Conservation (phyloP, 306 rosid species). For the Castanea crenata region DNA sequence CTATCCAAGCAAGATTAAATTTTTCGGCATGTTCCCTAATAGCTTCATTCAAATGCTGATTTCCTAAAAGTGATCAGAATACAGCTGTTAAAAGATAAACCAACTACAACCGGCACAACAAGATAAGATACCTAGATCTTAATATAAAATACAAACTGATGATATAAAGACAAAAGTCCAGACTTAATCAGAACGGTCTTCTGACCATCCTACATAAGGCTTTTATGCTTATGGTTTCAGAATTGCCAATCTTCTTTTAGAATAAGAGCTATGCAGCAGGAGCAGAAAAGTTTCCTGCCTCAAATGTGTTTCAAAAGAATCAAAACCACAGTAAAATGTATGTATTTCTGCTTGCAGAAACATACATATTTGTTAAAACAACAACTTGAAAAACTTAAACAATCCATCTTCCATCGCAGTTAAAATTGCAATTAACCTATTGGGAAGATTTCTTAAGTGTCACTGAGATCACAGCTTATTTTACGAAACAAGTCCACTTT, state of each 20-base stretch:
- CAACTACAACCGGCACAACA: background rate
- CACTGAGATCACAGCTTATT: background rate
- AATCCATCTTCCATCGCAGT: background rate
- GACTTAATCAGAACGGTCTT: background rate
- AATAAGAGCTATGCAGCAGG: background rate
- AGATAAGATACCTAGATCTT: background rate
- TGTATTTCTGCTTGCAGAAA: background rate
- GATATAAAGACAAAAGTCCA: background rate
- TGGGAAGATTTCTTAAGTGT: background rate
- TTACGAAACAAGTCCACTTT: background rate
- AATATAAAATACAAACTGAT: background rate
- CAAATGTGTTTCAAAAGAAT: background rate
- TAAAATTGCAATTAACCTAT: background rate
- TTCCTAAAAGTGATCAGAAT: conserved; percentile 9
- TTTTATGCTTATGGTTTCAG: background rate
- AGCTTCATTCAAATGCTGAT: conserved; percentile 26
- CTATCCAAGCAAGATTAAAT: conserved; percentile 36
- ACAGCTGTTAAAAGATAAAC: background rate
- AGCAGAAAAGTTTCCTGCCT: background rate
- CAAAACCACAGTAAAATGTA: background rate
- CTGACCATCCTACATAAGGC: background rate
- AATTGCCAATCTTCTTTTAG: background rate
- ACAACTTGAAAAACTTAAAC: background rate
- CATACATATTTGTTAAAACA: background rate
- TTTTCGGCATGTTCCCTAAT: conserved; percentile 2